Percentiles rank a stretch among this genome's conserved stretches.
These are phyloP conservation scores for Gossypium turneri DNA, from an alignment of 345 rosid genomes.

Conservation along the genomic window DNA sequence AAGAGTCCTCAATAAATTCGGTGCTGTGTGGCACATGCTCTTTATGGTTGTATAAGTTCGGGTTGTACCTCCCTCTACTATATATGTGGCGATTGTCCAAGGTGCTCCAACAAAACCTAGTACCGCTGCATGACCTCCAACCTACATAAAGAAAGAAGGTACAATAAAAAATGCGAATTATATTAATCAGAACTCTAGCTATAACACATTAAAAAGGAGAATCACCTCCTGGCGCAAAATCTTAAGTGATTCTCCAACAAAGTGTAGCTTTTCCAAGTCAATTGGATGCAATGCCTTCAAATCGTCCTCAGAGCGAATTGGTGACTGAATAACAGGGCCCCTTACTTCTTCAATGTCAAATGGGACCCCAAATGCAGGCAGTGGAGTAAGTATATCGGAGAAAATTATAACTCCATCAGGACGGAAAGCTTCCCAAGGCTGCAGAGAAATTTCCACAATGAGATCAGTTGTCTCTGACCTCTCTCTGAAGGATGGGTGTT, in stretches of 20 bases:
- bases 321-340: constrained; percentile 83
- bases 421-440: constrained; percentile 90
- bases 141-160: constrained; percentile 35
- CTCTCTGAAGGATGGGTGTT: constrained; percentile 86
- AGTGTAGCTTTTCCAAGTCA: constrained; percentile 64
- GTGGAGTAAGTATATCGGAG: constrained; percentile 93
- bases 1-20: constrained; percentile 63
- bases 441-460: constrained; percentile 89
- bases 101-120: constrained; percentile 94
- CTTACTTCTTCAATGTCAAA: constrained; percentile 90
- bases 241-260: constrained; percentile 69
- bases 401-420: constrained; percentile 95
- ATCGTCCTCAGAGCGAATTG: constrained; percentile 62
- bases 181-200: constrained; percentile 6
- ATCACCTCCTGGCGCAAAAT: constrained; percentile 72
- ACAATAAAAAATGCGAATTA: background rate
- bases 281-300: constrained; percentile 71
- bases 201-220: constrained; percentile 14
- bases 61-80: constrained; percentile 89
- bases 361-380: constrained; percentile 90
- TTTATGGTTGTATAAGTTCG: constrained; percentile 76
- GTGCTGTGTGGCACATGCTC: constrained; percentile 87
- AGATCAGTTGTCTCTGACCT: constrained; percentile 95
- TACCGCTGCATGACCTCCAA: constrained; percentile 71
- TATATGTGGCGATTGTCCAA: constrained; percentile 92